Base-by-base conservation (phyloP, 345 rosid species). In the Reutealis trisperma region DNA sequence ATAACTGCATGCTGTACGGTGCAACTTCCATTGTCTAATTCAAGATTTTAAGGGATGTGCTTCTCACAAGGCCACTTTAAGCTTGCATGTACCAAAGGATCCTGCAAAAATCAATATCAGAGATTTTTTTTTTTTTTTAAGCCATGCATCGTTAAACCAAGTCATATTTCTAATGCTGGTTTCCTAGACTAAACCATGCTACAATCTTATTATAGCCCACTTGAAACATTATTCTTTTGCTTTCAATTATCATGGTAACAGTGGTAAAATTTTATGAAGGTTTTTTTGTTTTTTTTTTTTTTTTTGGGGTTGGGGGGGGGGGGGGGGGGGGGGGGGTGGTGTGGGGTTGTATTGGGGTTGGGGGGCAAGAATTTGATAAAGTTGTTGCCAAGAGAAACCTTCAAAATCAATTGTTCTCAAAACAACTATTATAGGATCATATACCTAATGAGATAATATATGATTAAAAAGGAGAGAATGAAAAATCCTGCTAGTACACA, bases 361-460 rank as follows among this genome's bases (percentile, higher is more conserved):
- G n/a, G n/a, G 13, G 2, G 49, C 13, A 7, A 45, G 1, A 45
- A 7, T 45, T 45, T 45, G 12, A 45, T 45, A 45, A 9, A 45
- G 13, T 45, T 45, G 70, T 1, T 42, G 8, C 16, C 24, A 21
- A 42, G 47, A 60, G 14, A 60, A 11, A 3, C 1, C 3, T 60
- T 34, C 37, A 25, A 22, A 49, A 54, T 54, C 19, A 3, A n/a
- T 54, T 6, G 19, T 47, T 14, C 5, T 54, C n/a, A 54, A 12
- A 19, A 37, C 18, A 13, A 59, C 54, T 54, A 16, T 37, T 59
- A 71, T 25, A 45, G 19, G 75, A 51, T 72, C 59, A 62, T 44
- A 80, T 85, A 88, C 97, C 94, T 91, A 52, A 89, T 72, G 74
- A 93, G 88, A 83, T 85, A 90, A 76, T 86, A 89, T 81, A 91